Conservation (phyloP, 2,329 filamentous ascomycete species). For the Apiospora sp. region DNA sequence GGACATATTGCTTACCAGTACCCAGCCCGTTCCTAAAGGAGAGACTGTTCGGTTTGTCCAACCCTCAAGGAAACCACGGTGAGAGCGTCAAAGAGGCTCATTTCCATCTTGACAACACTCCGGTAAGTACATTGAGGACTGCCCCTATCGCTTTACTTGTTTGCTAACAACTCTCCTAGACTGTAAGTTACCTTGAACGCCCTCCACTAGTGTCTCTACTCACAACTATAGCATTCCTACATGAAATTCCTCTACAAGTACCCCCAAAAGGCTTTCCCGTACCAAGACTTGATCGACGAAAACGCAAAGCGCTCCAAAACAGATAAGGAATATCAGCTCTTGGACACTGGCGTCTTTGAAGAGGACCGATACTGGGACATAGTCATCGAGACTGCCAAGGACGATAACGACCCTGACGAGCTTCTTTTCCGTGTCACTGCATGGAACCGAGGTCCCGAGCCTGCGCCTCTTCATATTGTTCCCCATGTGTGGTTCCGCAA, state of each 20-base stretch:
- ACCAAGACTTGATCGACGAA: constrained; percentile 84
- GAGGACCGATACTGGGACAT: constrained; percentile 97
- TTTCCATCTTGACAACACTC: constrained; percentile 95
- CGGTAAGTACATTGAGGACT: constrained; percentile 52
- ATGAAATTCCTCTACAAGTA: constrained; percentile 99
- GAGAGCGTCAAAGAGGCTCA: constrained; percentile 97
- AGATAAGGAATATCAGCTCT: constrained; percentile 89
- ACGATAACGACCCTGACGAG: constrained; percentile 89
- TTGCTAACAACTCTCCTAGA: constrained; percentile 43
- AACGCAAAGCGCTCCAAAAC: constrained; percentile 79
- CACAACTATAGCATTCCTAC: constrained; percentile 79
- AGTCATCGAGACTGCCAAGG: constrained; percentile 95
- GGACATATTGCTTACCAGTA: constrained; percentile 47
- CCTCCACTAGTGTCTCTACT: constrained; percentile 27
- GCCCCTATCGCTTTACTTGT: constrained; percentile 33
- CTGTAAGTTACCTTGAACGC: constrained; percentile 46
- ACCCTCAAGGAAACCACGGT: constrained; percentile 96
- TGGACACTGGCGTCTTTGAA: constrained; percentile 88
- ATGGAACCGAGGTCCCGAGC: constrained; percentile 92
- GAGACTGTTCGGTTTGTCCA: constrained; percentile 91
- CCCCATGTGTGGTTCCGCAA: constrained; percentile 98
- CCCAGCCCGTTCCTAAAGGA: constrained; percentile 90
- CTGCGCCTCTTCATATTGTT: constrained; percentile 90
- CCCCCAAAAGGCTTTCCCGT: constrained; percentile 89
- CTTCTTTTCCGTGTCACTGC: constrained; percentile 93